Evolutionary conservation across 371 early-diverging fungal species (phyloP).

Genomic region (Apophysomyces variabilis): DNA sequence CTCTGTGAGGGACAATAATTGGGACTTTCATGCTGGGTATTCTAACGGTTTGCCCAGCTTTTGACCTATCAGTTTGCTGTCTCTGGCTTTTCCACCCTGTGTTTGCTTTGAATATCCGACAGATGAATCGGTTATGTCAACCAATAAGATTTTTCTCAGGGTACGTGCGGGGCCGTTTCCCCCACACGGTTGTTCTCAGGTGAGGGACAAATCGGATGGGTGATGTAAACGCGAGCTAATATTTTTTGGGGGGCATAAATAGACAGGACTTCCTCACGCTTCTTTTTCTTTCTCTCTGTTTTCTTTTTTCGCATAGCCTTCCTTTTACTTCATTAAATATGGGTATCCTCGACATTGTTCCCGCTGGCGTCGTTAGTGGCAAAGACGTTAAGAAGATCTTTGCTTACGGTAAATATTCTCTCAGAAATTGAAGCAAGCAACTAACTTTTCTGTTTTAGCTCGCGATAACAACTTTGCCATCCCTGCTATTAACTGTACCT

Average conservation of each 20-base stretch:
- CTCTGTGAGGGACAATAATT: not conserved
- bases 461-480: constrained; percentile 86
- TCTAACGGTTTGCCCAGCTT: too few species aligned
- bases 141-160: constrained; percentile 3
- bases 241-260: constrained; percentile 7
- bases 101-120: not conserved
- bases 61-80: too few species aligned
- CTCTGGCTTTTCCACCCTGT: too few species aligned
- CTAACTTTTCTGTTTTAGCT: constrained; percentile 41
- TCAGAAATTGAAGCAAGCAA: not conserved
- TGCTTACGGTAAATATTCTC: not conserved
- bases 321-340: constrained; percentile 36
- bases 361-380: constrained; percentile 89
- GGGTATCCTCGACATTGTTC: constrained; percentile 82
- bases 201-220: constrained; percentile 10
- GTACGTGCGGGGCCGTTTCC: constrained; percentile 8
- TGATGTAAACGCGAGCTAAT: constrained; percentile 1
- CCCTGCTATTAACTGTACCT: constrained; percentile 94
- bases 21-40: not conserved
- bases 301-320: constrained; percentile 24
- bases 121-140: not conserved
- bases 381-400: constrained; percentile 63
- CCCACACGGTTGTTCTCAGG: constrained; percentile 4
- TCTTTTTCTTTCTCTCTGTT: constrained; percentile 13
- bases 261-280: not conserved